Conservation (phyloP, 345 rosid genomes). For the Trapa incisa region DNA sequence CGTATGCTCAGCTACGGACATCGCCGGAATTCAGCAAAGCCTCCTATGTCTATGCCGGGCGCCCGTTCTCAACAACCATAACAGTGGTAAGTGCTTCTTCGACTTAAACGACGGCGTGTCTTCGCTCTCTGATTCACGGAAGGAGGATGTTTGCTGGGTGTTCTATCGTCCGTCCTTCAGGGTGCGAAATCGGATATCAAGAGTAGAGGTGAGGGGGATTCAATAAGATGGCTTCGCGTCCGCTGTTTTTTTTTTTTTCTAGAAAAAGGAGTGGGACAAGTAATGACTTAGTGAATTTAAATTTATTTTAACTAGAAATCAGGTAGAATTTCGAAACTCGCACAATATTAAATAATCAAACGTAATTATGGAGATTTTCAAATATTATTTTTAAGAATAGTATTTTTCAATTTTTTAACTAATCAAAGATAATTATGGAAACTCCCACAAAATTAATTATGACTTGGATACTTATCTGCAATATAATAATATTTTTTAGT, state of each 20-base stretch:
- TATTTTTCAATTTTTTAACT: no score
- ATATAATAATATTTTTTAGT: no score
- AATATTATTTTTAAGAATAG: no score
- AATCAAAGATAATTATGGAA: no score
- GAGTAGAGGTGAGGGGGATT: conserved; percentile 1
- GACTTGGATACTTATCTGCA: no score
- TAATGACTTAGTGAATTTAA: no score
- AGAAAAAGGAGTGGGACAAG: no score
- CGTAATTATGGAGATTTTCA: no score
- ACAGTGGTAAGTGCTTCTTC: background rate
- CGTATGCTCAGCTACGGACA: conserved; percentile 62
- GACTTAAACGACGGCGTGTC: background rate
- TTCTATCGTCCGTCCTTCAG: background rate
- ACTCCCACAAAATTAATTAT: no score
- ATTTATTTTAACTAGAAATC: no score
- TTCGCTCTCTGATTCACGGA: background rate
- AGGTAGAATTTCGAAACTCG: no score
- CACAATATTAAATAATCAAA: no score
- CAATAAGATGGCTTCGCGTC: conserved; percentile 5
- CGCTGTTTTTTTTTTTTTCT: background rate
- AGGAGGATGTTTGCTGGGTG: background rate
- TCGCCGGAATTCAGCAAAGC: conserved; percentile 8
- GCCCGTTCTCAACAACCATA: conserved; percentile 8
- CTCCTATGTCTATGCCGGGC: background rate
- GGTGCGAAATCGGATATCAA: conserved; percentile 2